Percentiles rank a stretch among this genome's conserved stretches.
Conservation (phyloP, 139 green algal species). For the Haematococcus sp. region DNA sequence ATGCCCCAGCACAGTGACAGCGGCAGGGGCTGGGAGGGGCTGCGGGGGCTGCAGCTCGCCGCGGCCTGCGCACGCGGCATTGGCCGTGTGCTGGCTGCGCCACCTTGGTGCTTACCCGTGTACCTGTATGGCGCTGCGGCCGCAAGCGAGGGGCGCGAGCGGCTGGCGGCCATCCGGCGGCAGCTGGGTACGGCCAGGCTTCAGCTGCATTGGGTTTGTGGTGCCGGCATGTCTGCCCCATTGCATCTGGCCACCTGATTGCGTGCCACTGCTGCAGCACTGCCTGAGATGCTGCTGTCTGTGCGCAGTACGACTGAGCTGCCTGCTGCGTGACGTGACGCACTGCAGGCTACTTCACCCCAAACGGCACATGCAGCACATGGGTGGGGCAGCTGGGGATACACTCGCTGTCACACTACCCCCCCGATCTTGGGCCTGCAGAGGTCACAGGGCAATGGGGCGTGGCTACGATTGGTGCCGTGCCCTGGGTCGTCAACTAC, state of each 20-base stretch:
- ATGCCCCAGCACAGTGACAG: no score
- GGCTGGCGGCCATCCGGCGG: constrained; percentile 57
- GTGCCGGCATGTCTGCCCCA: not conserved
- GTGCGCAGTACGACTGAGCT: no score
- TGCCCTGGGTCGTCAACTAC: constrained; percentile 75
- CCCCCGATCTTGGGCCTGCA: constrained; percentile 17
- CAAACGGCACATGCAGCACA: no score
- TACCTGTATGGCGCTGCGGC: constrained; percentile 64
- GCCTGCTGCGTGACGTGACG: no score
- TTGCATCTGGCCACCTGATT: not conserved
- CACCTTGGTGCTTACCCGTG: constrained; percentile 44
- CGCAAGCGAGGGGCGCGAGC: constrained; percentile 6
- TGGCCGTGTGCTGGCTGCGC: constrained; percentile 7
- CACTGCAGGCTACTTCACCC: no score
- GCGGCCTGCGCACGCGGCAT: not conserved
- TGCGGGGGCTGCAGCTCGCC: not conserved
- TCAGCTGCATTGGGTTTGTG: no score
- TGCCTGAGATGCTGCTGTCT: not conserved
- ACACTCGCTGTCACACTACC: not conserved
- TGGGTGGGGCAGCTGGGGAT: no score
- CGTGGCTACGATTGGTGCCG: constrained; percentile 57
- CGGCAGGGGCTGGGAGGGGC: not conserved
- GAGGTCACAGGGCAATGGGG: constrained; percentile 26
- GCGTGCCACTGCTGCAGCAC: not conserved
- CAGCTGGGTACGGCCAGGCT: constrained; percentile 42